Percentiles rank a stretch among this genome's conserved stretches.
These are phyloP conservation scores for Clarireedia homoeocarpa DNA, from an alignment of 2,329 filamentous ascomycete species.

Conservation along the genomic window DNA sequence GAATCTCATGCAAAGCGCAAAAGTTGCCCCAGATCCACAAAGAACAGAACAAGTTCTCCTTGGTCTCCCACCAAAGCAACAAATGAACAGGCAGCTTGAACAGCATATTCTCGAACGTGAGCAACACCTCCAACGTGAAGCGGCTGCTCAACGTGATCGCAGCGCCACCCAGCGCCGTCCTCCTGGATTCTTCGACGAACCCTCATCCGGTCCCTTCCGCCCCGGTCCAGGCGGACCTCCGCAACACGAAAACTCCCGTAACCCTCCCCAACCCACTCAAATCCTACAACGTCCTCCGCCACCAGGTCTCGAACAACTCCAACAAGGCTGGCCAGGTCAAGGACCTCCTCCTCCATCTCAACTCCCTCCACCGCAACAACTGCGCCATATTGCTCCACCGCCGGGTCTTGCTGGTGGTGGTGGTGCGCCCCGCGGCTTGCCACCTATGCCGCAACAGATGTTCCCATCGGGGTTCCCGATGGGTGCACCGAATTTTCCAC, in stretches of 20 bases:
- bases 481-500: conserved; percentile 42
- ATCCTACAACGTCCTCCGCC: conserved; percentile 57
- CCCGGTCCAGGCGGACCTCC: conserved; percentile 24
- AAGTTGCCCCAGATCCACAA: conserved; percentile 41
- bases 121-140: conserved; percentile 26
- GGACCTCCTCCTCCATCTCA: conserved; percentile 12
- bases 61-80: conserved; percentile 32
- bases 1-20: conserved; percentile 63
- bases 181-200: conserved; percentile 28
- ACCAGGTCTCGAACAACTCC: conserved; percentile 49
- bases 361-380: conserved; percentile 33
- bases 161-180: conserved; percentile 30
- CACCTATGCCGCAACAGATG: conserved; percentile 44
- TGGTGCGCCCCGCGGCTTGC: conserved; percentile 33
- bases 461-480: conserved; percentile 55
- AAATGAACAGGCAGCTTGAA: conserved; percentile 33
- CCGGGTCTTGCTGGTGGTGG: conserved; percentile 44
- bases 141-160: conserved; percentile 23
- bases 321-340: conserved; percentile 28
- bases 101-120: conserved; percentile 38
- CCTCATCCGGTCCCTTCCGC: conserved; percentile 15
- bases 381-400: conserved; percentile 45
- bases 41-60: conserved; percentile 46
- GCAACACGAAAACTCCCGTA: conserved; percentile 23
- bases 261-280: conserved; percentile 47